Percentiles rank a stretch among this genome's conserved stretches.
These are phyloP conservation scores for Seiridium unicorne DNA, from an alignment of 2,329 filamentous ascomycete genomes.

Conservation along the genomic window DNA sequence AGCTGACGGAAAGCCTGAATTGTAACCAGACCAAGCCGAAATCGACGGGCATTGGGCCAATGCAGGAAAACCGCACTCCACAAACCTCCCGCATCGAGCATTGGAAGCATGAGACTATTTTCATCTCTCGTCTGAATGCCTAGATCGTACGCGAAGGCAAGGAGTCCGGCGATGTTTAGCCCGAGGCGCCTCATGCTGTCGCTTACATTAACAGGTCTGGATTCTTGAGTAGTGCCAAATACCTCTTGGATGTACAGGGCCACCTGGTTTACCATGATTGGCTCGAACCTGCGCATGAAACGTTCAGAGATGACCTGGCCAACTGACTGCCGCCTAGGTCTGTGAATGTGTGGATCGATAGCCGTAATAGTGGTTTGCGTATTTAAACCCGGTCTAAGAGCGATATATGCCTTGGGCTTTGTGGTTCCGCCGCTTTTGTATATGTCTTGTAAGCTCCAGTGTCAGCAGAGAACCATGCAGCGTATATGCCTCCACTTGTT, in stretches of 20 bases:
- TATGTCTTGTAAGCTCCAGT: conserved; percentile 12
- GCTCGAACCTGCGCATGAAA: conserved; percentile 18
- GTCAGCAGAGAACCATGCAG: not conserved
- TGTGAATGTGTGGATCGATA: conserved; percentile 13
- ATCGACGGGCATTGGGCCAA: not conserved
- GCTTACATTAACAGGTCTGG: conserved; percentile 13
- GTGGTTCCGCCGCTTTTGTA: conserved; percentile 15
- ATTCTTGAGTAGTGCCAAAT: not conserved
- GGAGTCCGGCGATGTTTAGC: conserved; percentile 15
- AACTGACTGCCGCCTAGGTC: conserved; percentile 13
- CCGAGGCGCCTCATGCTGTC: conserved; percentile 12
- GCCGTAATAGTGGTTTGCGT: conserved; percentile 9
- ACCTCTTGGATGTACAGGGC: conserved; percentile 13
- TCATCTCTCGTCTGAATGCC: conserved; percentile 13
- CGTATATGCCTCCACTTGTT: not conserved
- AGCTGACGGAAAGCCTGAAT: conserved; percentile 5
- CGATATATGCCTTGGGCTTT: conserved; percentile 11
- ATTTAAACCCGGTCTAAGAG: conserved; percentile 9
- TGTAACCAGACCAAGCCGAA: not conserved
- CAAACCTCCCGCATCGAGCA: conserved; percentile 9
- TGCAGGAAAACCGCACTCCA: conserved; percentile 15
- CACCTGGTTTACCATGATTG: conserved; percentile 15
- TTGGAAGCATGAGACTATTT: conserved; percentile 13
- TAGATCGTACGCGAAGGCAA: conserved; percentile 15
- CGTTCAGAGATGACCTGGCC: conserved; percentile 14